Conservation (phyloP, 2,329 filamentous ascomycete genomes). For the Clonostachys rhizophaga region DNA sequence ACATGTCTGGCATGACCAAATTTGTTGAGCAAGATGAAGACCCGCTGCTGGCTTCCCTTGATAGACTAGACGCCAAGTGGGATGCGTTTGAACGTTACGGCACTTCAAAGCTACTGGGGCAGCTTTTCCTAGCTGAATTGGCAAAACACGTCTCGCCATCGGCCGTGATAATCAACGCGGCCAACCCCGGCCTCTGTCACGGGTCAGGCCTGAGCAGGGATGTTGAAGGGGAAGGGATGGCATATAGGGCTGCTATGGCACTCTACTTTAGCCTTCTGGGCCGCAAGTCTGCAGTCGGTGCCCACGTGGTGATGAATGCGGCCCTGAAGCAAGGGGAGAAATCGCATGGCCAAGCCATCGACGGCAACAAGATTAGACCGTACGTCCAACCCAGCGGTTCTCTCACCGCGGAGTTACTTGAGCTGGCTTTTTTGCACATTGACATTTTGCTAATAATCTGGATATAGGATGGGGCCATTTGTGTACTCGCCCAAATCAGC, state of each 20-base stretch:
- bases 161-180: slow-evolving; percentile 38
- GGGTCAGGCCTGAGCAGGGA: slow-evolving; percentile 1
- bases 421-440: background rate
- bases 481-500: slow-evolving; percentile 1
- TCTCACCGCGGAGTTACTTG: slow-evolving; percentile 19
- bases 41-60: slow-evolving; percentile 17
- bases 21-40: slow-evolving; percentile 13
- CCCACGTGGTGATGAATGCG: slow-evolving; percentile 2
- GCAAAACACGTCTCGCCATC: slow-evolving; percentile 27
- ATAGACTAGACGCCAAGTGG: slow-evolving; percentile 15
- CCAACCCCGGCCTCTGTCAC: slow-evolving; percentile 32
- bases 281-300: background rate
- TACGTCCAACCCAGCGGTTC: slow-evolving; percentile 36
- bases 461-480: background rate
- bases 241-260: background rate
- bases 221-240: background rate
- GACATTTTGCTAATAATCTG: background rate
- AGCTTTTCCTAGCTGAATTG: slow-evolving; percentile 28
- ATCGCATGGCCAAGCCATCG: slow-evolving; percentile 12
- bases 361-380: slow-evolving; percentile 23
- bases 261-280: background rate
- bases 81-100: slow-evolving; percentile 13
- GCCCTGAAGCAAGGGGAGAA: background rate
- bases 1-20: slow-evolving; percentile 10
- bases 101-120: slow-evolving; percentile 19